Base-by-base conservation (phyloP, 768 basidiomycete genomes). In the Strobilomyces confusus region DNA sequence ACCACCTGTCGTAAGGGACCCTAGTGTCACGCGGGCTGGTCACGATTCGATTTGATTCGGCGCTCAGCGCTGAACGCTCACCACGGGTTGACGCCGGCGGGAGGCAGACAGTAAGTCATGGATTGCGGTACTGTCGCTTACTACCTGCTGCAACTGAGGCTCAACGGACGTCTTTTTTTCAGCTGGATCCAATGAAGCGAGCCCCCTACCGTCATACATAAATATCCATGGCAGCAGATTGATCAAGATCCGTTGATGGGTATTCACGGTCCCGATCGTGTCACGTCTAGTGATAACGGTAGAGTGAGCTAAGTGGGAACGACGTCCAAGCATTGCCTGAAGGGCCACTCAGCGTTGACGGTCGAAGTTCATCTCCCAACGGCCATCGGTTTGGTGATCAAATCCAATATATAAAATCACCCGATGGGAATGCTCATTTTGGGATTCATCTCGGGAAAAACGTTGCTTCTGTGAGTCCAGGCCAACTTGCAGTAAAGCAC, bases 1-100 rank as follows among this genome's bases (percentile, higher is more conserved):
- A 51, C 42, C 42, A 36, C 46, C 40, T 66, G 49, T 58, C 64
- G 64, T 66, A 63, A 66, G 45, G 23, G 54, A 56, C 54, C 57
- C 55, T 50, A 60, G 30, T 25, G 42, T 37, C 44, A 46, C 44
- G 20, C 49, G 17, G 19, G 45, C 42, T 44, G 37, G 36, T 47
- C 40, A 49, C 40, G 37, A 32, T 48, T 46, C 17, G 47, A 30
- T 47, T 22, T 25, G 17, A 19, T 33, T 34, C 48, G 25, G 36
- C 23, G 29, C 38, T 48, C 51, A 40, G 36, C 45, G 45, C 34
- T 30, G 42, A 17, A 9, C 14, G 1, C 43, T 29, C 29, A 29
- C 29, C 29, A 29, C 47, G 22, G n/a, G 17, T 34, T 19, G 50
- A 38, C 26, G 38, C 42, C 32, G 51, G 23, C 23, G 36, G 42